These are phyloP conservation scores for Podaxis sp. DNA, from an alignment of 768 basidiomycete genomes.

Conservation along the genomic window DNA sequence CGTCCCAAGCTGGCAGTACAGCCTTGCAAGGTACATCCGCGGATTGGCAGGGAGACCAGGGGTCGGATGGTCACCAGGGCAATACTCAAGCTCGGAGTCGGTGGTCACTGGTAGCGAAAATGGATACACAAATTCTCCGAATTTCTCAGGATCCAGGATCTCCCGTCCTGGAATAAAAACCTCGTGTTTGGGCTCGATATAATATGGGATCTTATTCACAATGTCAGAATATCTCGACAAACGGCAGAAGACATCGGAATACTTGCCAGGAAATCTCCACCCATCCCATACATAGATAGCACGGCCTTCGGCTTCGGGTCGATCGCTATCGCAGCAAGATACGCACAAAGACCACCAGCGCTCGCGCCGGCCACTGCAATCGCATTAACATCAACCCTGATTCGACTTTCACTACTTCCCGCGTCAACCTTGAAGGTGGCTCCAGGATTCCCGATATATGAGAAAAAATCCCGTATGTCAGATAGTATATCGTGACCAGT, in stretches of 20 bases:
- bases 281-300: conserved; percentile 61
- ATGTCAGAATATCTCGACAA: neutral
- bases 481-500: conserved; percentile 57
- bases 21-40: conserved; percentile 55
- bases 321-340: conserved; percentile 51
- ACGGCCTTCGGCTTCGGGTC: conserved; percentile 53
- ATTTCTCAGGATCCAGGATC: conserved; percentile 48
- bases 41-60: conserved; percentile 65
- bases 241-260: neutral
- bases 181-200: conserved; percentile 44
- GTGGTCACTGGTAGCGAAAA: conserved; percentile 27
- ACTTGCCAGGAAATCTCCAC: conserved; percentile 56
- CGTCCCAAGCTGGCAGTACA: conserved; percentile 59
- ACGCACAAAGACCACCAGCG: conserved; percentile 64
- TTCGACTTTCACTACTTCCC: neutral
- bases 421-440: neutral
- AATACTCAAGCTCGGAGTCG: conserved; percentile 48
- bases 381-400: conserved; percentile 37
- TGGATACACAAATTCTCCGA: conserved; percentile 48
- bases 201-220: conserved; percentile 45
- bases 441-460: conserved; percentile 36
- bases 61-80: conserved; percentile 40
- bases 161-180: conserved; percentile 58
- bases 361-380: conserved; percentile 59
- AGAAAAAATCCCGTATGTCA: conserved; percentile 58